phyloP scores from a whole-genome alignment of 2,329 filamentous ascomycete species.

The Monosporascus sp. region DNA sequence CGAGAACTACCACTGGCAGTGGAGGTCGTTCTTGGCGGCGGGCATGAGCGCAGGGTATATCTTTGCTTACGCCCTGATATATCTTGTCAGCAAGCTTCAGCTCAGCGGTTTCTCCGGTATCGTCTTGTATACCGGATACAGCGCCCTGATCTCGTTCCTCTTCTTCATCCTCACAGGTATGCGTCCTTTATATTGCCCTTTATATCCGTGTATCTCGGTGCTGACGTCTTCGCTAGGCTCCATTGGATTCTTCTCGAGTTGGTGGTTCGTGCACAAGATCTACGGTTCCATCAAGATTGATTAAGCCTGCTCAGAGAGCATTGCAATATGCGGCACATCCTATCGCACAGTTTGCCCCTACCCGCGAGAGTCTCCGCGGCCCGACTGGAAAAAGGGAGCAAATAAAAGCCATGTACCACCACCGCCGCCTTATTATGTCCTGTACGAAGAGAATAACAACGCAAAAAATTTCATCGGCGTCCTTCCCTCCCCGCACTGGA shows the following conservation, averaged over 20 bases:
- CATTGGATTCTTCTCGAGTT: conserved; percentile 93
- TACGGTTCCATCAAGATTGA: conserved; percentile 99
- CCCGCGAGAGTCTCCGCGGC: background rate
- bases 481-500: too few species aligned
- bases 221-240: conserved; percentile 54
- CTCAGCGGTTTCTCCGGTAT: conserved; percentile 80
- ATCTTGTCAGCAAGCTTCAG: conserved; percentile 83
- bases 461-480: background rate
- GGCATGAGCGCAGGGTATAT: conserved; percentile 90
- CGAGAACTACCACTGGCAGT: conserved; percentile 99
- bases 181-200: conserved; percentile 29
- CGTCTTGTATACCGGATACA: conserved; percentile 92
- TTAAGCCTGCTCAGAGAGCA: conserved; percentile 32
- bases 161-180: conserved; percentile 92
- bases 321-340: too few species aligned
- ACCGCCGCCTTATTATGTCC: background rate
- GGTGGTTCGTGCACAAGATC: conserved; percentile 89
- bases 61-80: conserved; percentile 84
- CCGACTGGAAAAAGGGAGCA: background rate
- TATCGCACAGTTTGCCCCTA: too few species aligned
- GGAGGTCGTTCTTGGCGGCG: conserved; percentile 87
- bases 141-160: conserved; percentile 77
- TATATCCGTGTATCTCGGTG: background rate
- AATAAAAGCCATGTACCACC: background rate
- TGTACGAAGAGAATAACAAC: background rate